These are phyloP conservation scores for Setomelanomma holmii DNA, from an alignment of 2,329 filamentous ascomycete species.

Conservation along the genomic window DNA sequence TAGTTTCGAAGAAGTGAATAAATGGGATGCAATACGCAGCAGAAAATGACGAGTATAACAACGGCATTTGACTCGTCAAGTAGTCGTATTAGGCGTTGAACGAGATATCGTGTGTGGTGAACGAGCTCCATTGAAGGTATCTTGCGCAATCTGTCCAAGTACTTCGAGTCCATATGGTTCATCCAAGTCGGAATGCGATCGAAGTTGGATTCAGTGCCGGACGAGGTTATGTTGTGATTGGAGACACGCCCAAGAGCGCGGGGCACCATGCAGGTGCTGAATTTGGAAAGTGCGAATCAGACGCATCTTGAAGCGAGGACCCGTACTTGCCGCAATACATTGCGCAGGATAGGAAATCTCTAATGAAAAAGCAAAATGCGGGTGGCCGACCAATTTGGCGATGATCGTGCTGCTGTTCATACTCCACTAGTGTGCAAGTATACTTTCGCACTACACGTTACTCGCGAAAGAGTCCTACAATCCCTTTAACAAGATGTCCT, in stretches of 20 bases:
- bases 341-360: too few relatives aligned
- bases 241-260: background rate
- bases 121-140: background rate
- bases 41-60: background rate
- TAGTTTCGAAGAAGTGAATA: conserved; percentile 22
- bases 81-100: background rate
- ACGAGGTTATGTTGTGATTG: background rate
- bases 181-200: background rate
- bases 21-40: background rate
- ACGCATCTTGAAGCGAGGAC: too few relatives aligned
- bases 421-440: too few relatives aligned
- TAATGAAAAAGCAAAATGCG: too few relatives aligned
- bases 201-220: background rate
- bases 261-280: background rate
- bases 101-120: background rate
- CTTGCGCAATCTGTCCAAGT: background rate
- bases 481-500: too few relatives aligned
- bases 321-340: too few relatives aligned
- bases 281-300: background rate
- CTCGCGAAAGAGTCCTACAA: too few relatives aligned
- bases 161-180: background rate
- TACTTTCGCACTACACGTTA: too few relatives aligned
- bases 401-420: too few relatives aligned
- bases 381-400: too few relatives aligned
- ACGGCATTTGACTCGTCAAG: background rate